Evolutionary conservation across 352 stramenopile genomes (phyloP).

Genomic region (Pythium rishiriense): DNA sequence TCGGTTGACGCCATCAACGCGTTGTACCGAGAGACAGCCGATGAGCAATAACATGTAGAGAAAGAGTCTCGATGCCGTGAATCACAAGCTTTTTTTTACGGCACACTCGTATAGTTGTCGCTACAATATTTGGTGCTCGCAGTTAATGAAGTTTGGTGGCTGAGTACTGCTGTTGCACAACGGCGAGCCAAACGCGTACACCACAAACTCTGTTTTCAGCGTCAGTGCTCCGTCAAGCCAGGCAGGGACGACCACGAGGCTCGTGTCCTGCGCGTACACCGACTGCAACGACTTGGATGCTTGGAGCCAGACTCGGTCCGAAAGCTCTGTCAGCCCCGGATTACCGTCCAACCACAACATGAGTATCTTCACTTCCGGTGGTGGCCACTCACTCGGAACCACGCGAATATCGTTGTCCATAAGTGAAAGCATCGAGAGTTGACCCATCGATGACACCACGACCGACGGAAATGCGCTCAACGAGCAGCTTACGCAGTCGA

Average conservation of each 20-base stretch:
- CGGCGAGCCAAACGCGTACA: constrained; percentile 5
- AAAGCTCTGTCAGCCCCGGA: not conserved
- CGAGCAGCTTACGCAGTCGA: constrained; percentile 7
- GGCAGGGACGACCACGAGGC: not conserved
- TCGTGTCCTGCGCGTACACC: constrained; percentile 4
- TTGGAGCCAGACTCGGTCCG: not conserved
- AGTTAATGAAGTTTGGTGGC: not conserved
- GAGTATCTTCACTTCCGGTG: not conserved
- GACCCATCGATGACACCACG: constrained; percentile 1
- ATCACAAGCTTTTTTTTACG: not conserved
- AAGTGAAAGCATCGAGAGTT: constrained; percentile 6
- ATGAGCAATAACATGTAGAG: not conserved
- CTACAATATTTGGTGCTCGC: constrained; percentile 4
- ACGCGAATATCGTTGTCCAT: constrained; percentile 3
- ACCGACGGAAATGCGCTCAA: not conserved
- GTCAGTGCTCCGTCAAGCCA: not conserved
- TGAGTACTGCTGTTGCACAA: not conserved
- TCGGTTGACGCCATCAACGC: constrained; percentile 77
- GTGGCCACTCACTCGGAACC: not conserved
- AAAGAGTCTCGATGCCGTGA: not conserved
- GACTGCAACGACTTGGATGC: not conserved
- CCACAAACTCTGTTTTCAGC: not conserved
- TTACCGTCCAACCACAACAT: constrained; percentile 20
- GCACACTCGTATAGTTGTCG: not conserved
- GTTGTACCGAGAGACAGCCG: constrained; percentile 32